phyloP scores from a whole-genome alignment of 805 yeast species.

The Ascoidea asiatica region DNA sequence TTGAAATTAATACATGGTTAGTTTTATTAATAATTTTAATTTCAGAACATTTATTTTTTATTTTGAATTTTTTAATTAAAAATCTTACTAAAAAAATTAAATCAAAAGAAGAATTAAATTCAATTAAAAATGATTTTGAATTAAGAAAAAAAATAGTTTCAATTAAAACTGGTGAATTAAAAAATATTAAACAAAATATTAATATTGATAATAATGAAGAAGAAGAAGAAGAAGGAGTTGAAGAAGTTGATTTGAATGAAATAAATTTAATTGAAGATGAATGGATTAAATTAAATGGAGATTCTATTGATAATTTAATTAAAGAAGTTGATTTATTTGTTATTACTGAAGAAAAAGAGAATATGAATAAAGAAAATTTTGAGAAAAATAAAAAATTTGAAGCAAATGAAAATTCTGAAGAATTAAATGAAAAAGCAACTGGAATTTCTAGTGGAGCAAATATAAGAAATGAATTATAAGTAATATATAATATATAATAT shows the following conservation, averaged over 20 bases:
- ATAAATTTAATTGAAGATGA: not conserved
- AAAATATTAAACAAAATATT: too few relatives aligned
- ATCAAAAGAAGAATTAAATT: constrained; percentile 20
- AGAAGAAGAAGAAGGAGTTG: not conserved
- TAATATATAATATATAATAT: too few relatives aligned
- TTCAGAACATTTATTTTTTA: constrained; percentile 41
- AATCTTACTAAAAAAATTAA: constrained; percentile 21
- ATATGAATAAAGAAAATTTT: not conserved
- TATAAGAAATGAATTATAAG: not conserved
- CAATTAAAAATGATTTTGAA: constrained; percentile 8
- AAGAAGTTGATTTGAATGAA: constrained; percentile 1
- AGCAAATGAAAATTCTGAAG: not conserved
- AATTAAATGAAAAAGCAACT: not conserved
- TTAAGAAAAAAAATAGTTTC: constrained; percentile 3
- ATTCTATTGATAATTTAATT: not conserved
- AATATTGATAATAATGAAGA: not conserved
- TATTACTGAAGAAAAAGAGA: not conserved
- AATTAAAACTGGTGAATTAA: not conserved
- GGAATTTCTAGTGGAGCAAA: not conserved
- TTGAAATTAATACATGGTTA: constrained; percentile 19
- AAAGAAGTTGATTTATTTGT: not conserved
- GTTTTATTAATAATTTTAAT: constrained; percentile 31
- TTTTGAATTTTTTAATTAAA: constrained; percentile 21
- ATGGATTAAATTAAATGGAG: not conserved
- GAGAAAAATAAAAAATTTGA: not conserved